These are phyloP conservation scores for Colletotrichum neosansevieriae DNA, from an alignment of 2,329 filamentous ascomycete genomes.

Conservation along the genomic window DNA sequence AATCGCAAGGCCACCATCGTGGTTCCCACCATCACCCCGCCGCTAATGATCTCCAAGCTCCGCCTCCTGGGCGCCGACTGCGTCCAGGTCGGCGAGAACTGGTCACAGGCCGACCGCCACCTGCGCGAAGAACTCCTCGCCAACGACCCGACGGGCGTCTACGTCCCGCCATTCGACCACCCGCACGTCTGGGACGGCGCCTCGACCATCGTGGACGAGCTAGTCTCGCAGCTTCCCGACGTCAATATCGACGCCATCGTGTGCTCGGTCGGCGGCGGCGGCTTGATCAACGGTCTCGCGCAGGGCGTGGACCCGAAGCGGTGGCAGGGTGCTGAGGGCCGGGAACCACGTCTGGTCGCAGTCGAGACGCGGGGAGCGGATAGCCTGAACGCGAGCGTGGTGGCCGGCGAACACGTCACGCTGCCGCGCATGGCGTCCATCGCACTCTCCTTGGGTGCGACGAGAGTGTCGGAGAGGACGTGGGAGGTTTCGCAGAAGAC, in stretches of 20 bases:
- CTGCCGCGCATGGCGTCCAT: slow-evolving; percentile 80
- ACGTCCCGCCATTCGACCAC: slow-evolving; percentile 79
- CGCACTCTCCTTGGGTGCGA: slow-evolving; percentile 80
- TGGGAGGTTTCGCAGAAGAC: slow-evolving; percentile 68
- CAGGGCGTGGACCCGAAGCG: slow-evolving; percentile 69
- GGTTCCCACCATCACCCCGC: slow-evolving; percentile 74
- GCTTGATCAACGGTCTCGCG: slow-evolving; percentile 81
- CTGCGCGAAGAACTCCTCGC: slow-evolving; percentile 70
- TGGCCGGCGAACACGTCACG: slow-evolving; percentile 68
- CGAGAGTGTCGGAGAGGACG: slow-evolving; percentile 74
- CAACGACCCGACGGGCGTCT: slow-evolving; percentile 66
- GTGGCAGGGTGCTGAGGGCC: slow-evolving; percentile 44
- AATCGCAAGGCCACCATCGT: slow-evolving; percentile 79
- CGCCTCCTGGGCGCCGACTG: slow-evolving; percentile 76
- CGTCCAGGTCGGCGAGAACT: slow-evolving; percentile 74
- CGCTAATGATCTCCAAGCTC: slow-evolving; percentile 79
- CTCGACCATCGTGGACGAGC: slow-evolving; percentile 67
- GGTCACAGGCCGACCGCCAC: slow-evolving; percentile 77
- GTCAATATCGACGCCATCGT: slow-evolving; percentile 75
- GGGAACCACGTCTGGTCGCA: slow-evolving; percentile 70
- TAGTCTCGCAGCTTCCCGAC: slow-evolving; percentile 53
- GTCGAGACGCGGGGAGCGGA: slow-evolving; percentile 83
- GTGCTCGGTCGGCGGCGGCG: slow-evolving; percentile 85
- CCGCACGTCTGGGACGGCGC: slow-evolving; percentile 76
- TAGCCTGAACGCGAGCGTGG: slow-evolving; percentile 73